Percentiles rank a stretch among this genome's conserved stretches.
Conservation (phyloP, 2,329 filamentous ascomycete genomes). For the Talaromyces sp. region DNA sequence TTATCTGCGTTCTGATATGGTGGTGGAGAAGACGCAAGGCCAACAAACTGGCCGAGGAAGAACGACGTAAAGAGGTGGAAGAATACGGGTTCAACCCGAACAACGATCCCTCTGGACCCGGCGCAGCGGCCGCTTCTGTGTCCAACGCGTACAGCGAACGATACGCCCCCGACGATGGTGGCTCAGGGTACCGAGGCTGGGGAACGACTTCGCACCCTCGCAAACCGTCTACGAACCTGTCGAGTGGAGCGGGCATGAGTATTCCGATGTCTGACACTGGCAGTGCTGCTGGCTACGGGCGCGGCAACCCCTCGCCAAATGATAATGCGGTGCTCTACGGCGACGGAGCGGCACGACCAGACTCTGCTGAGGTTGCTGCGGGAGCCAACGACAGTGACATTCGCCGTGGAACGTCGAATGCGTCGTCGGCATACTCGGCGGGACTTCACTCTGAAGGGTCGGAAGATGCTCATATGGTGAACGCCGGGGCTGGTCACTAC, state of each 20-base stretch:
- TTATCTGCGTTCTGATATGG: constrained; percentile 70
- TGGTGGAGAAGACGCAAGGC: constrained; percentile 87
- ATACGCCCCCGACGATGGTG: constrained; percentile 17
- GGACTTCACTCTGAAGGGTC: constrained; percentile 65
- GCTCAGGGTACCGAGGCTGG: constrained; percentile 88
- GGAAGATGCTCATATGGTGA: constrained; percentile 47
- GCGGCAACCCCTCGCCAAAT: constrained; percentile 56
- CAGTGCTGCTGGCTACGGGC: constrained; percentile 49
- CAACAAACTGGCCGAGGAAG: constrained; percentile 76
- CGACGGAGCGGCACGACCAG: constrained; percentile 55
- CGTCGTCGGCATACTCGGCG: constrained; percentile 90
- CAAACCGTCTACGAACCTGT: constrained; percentile 85
- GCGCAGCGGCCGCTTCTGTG: constrained; percentile 46
- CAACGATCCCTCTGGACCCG: constrained; percentile 73
- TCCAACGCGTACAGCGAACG: constrained; percentile 29
- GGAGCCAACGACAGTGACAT: constrained; percentile 64
- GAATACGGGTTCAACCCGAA: constrained; percentile 99
- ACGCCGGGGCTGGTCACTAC: constrained; percentile 42
- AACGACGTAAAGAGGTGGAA: constrained; percentile 90
- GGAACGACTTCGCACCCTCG: constrained; percentile 71
- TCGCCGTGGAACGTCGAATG: constrained; percentile 85
- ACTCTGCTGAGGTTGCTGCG: constrained; percentile 62
- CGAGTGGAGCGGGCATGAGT: constrained; percentile 57
- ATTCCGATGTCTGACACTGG: constrained; percentile 66
- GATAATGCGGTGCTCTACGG: constrained; percentile 43